phyloP scores from a whole-genome alignment of 2,329 filamentous ascomycete genomes.

The Cercospora sojina region DNA sequence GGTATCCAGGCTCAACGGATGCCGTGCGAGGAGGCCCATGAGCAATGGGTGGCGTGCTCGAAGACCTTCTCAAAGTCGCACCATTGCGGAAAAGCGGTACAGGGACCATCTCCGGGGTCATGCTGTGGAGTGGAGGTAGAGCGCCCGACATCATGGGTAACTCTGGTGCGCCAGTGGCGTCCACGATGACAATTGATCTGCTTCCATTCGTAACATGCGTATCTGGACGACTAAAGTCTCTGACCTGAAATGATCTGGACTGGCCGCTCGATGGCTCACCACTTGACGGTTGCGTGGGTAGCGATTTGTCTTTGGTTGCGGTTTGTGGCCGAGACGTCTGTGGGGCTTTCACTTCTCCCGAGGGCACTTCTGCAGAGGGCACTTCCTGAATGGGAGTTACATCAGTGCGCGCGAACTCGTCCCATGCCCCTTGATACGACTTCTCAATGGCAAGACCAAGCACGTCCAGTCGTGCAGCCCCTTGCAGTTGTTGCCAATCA shows the following conservation, averaged over 20 bases:
- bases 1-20: conserved; percentile 8
- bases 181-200: conserved; percentile 86
- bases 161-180: conserved; percentile 60
- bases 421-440: conserved; percentile 31
- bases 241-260: conserved; percentile 17
- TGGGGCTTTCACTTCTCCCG: not conserved
- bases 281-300: not conserved
- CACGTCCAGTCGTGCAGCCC: conserved; percentile 55
- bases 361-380: conserved; percentile 7
- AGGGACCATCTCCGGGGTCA: conserved; percentile 31
- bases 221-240: conserved; percentile 31
- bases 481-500: conserved; percentile 33
- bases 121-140: conserved; percentile 32
- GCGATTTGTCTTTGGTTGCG: conserved; percentile 15
- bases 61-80: not conserved
- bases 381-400: conserved; percentile 7
- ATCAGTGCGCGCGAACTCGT: conserved; percentile 16
- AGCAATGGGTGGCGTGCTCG: not conserved
- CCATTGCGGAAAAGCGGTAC: conserved; percentile 29
- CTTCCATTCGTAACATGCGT: conserved; percentile 73
- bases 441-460: conserved; percentile 56
- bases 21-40: conserved; percentile 15
- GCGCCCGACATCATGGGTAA: conserved; percentile 27
- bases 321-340: conserved; percentile 20
- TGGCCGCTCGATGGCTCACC: conserved; percentile 4